Evolutionary conservation across 1,284 basidiomycete species (phyloP), one percentile per base, ranked within the genome.

Genomic region (Pseudozyma hubeiensis): DNA sequence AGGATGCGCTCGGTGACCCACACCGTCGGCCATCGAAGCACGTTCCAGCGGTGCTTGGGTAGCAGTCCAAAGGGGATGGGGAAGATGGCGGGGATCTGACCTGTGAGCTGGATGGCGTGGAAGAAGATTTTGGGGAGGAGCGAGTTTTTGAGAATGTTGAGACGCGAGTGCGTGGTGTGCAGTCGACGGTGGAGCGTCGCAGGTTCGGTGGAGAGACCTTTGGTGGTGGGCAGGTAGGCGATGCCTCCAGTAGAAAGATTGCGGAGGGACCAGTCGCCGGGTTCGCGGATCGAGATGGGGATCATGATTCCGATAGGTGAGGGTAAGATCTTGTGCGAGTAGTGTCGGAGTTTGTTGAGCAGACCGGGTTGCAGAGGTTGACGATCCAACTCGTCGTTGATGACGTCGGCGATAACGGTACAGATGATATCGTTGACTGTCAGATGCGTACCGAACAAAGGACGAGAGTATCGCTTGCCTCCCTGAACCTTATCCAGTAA

Each of bases 401-500:
- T 61, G 17, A 78, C 74, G 37, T 81, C 79, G 19, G 79, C 76
- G 11, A 84, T 73, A 48, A 83, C 66, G 37, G 79, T 77, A 60
- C 73, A 76, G 29, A 81, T 68, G 17, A 84, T 70, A 37, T 84
- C 82, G 58, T 84, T 84, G 56, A 84, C 73, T 13, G 82, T 84
- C 11, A 84, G 55, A 55, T 83, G 81, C 7, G 69, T 68, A 2
- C 72, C 72, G 40, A 75, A 63, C 29, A 69, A 14, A 11, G 72
- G 72, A 7, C 59, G 47, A 17, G 72, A 62, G 53, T 51, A 45
- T 14, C 61, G 54, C 41, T 58, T 64, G 4, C 64, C 70, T 11
- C 70, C 64, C 8, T 65, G 68, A 31, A 77, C 45, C 39, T 64
- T 61, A 39, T 81, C 78, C 9, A 64, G 37, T 40, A 64, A 35